Percentiles rank a stretch among this genome's conserved stretches.
These are phyloP conservation scores for Orychophragmus violaceus DNA, from an alignment of 345 rosid species.

Conservation along the genomic window DNA sequence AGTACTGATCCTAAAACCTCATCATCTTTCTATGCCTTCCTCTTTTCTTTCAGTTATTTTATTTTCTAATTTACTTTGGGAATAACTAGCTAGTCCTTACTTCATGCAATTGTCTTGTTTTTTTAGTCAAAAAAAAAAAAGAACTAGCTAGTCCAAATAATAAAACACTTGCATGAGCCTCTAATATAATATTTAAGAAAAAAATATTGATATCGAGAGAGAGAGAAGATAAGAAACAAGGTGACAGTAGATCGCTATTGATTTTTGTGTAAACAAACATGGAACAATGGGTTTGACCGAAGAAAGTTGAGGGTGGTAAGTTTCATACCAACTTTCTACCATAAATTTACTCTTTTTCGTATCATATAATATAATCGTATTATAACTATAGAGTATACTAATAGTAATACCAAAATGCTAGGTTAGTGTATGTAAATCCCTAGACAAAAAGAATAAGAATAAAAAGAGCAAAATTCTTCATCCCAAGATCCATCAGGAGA, in stretches of 20 bases:
- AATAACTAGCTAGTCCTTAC: no score
- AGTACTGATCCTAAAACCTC: slow-evolving; percentile 30
- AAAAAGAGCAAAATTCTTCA: slow-evolving; percentile 42
- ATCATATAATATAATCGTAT: no score
- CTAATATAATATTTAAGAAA: slow-evolving; percentile 3
- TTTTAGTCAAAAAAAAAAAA: no score
- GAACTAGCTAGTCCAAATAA: slow-evolving; percentile 28
- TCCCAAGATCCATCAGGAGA: slow-evolving; percentile 48
- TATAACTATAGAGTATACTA: no score
- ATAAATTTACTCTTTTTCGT: slow-evolving; percentile 7
- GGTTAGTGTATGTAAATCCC: slow-evolving; percentile 35
- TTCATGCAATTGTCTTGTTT: no score
- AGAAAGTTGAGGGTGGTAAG: slow-evolving; percentile 24
- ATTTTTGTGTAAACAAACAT: slow-evolving; percentile 18
- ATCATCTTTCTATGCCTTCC: slow-evolving; percentile 62
- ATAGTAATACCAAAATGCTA: slow-evolving; percentile 17
- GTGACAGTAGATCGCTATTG: slow-evolving; percentile 17
- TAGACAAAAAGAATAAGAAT: slow-evolving; percentile 57
- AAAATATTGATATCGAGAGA: background rate
- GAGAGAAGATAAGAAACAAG: slow-evolving; percentile 16
- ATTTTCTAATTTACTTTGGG: slow-evolving; percentile 22
- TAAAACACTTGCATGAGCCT: slow-evolving; percentile 40
- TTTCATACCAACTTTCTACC: slow-evolving; percentile 23
- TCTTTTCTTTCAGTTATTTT: slow-evolving; percentile 34
- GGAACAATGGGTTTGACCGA: slow-evolving; percentile 41